A percentile compares a stretch with the other conserved stretches of the same genome.
Evolutionary conservation across 2,329 filamentous ascomycete species (phyloP).

Genomic region (Parasarocladium wereldwijsianum): DNA sequence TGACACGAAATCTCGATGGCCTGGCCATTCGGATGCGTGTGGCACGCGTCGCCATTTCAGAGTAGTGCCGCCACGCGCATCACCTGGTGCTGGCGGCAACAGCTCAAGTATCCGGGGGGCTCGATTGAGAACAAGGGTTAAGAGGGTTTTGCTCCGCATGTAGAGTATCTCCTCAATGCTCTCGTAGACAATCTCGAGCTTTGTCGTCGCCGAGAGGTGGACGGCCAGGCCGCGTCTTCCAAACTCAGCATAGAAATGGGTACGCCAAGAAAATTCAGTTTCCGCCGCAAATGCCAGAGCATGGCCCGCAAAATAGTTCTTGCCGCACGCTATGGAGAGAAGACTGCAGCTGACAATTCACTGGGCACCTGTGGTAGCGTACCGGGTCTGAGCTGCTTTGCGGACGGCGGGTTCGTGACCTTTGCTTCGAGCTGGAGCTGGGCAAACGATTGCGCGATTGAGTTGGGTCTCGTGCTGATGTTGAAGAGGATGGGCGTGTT

Average conservation of each 20-base stretch:
- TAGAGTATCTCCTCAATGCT: constrained; percentile 30
- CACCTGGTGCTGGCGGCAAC: constrained; percentile 4
- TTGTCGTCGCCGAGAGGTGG: constrained; percentile 11
- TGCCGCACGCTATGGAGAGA: constrained; percentile 26
- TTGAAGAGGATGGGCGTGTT: constrained; percentile 13
- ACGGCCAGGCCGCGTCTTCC: constrained; percentile 26
- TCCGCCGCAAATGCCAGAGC: constrained; percentile 29
- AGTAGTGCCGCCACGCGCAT: neutral
- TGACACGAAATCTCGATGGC: constrained; percentile 19
- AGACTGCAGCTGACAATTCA: constrained; percentile 6
- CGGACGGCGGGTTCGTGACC: too few relatives aligned
- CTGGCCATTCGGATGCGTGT: constrained; percentile 11
- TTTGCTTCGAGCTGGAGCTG: constrained; percentile 15
- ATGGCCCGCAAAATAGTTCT: constrained; percentile 25
- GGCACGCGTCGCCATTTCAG: constrained; percentile 16
- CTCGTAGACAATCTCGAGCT: constrained; percentile 33
- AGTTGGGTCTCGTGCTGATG: constrained; percentile 18
- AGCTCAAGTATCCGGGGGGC: constrained; percentile 33
- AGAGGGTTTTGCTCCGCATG: constrained; percentile 17
- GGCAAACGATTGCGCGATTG: constrained; percentile 11
- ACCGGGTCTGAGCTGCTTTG: constrained; percentile 6
- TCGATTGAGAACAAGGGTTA: constrained; percentile 36
- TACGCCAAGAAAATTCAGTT: constrained; percentile 17
- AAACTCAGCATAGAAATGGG: constrained; percentile 21
- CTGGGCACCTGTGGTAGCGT: constrained; percentile 7